Base-by-base conservation (phyloP, 2,329 filamentous ascomycete genomes). In the Cercospora sesami region DNA sequence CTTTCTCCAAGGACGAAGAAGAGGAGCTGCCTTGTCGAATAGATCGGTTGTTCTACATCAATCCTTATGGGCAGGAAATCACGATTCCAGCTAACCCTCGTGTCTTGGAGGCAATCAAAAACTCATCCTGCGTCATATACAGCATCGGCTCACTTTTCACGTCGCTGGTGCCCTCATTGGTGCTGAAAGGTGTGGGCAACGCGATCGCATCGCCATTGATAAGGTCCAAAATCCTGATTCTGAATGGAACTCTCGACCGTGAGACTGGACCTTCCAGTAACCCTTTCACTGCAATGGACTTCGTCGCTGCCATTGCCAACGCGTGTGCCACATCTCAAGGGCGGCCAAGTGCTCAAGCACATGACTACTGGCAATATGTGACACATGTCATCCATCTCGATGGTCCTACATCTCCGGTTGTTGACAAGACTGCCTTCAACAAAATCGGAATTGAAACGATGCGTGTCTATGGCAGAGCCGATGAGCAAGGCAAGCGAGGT, bases 1-100 rank as follows among this genome's bases (percentile, higher is more conserved):
- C 85, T 4, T 96, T 97, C 78, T 90, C 86, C 75, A 98, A 98
- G 80, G 83, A 75, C 2, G 84, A 87, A 45, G 90, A 93, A 70
- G 88, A 91, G 69, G 91, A 94, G 64, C 83, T 98, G 1, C 86
- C 92, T 0, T 86, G 90, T 0, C 86, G 92, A 30, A 96, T 98
- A 73, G 84, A 89, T 64, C 83, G 94, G 2, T 85, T 98, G 33
- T 98, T 93, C 93, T 98, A 98, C 82, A 98, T 98, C 81, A 98
- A 97, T 76, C 94, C 94, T 0, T 98, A 97, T 78, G 94, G 94
- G n/a, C 93, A 97, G 77, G 94, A 97, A 79, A 97, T 98, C 73
- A 88, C 90, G 18, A 91, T 94, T 0, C 86, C 89, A 0, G 91
- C 93, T 2, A 98, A 97, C 75, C 89, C 93, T 0, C 89, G 92